These are phyloP conservation scores for Sanguinoderma infundibulare DNA, from an alignment of 1,284 basidiomycete genomes.

Conservation along the genomic window DNA sequence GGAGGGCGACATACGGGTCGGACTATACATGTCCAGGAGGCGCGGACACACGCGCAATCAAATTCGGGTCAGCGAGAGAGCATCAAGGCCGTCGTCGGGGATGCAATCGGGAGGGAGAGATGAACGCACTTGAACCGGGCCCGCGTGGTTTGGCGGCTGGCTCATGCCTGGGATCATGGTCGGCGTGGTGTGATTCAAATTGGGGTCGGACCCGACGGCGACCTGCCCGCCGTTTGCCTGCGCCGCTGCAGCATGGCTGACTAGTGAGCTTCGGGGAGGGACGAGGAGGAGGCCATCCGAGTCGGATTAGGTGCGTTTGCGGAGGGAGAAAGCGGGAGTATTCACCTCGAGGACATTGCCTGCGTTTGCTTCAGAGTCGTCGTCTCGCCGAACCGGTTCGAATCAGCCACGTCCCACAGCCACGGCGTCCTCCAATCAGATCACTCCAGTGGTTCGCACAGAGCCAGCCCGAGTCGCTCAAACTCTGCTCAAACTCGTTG, in stretches of 20 bases:
- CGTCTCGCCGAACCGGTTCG: conserved; percentile 28
- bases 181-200: conserved; percentile 23
- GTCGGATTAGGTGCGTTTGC: not conserved
- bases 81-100: not conserved
- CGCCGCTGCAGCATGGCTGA: conserved; percentile 20
- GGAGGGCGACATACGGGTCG: conserved; percentile 14
- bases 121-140: conserved; percentile 23
- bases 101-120: not conserved
- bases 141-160: conserved; percentile 23
- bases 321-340: not conserved
- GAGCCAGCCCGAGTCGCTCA: no score
- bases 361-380: conserved; percentile 16
- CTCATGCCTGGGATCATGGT: conserved; percentile 23
- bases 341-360: conserved; percentile 23
- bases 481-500: no score
- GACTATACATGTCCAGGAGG: conserved; percentile 1
- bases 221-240: conserved; percentile 8
- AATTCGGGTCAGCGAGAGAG: not conserved
- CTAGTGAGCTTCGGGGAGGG: conserved; percentile 15
- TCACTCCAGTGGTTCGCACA: no score
- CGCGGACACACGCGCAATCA: not conserved
- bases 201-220: conserved; percentile 18
- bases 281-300: not conserved
- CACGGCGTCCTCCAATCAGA: not conserved
- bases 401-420: conserved; percentile 3